Base-by-base conservation (phyloP, 768 basidiomycete genomes). In the Paxillus ammoniavirescens region DNA sequence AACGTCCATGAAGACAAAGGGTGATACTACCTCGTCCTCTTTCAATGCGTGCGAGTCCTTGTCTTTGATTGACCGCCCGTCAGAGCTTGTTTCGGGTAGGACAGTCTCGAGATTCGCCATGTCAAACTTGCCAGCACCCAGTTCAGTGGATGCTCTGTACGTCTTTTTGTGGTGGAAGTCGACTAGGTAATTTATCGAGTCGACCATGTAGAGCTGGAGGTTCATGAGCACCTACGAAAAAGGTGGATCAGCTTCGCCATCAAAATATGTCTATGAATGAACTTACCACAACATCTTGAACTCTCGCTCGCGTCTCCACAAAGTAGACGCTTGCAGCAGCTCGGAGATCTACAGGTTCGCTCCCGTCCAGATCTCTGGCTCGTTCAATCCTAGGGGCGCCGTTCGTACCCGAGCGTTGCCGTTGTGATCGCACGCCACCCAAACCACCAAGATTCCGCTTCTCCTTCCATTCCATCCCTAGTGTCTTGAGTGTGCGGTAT, bases 111-210 rank as follows among this genome's bases (percentile, higher is more conserved):
- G 62, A 14, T 71, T 63, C 1, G 72, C 75, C 77, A 86, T 85
- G 62, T 89, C 89, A 61, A 84, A 92, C 57, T 79, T 85, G 15
- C 82, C 86, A 15, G 87, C 86, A 6, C 77, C 87, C 0, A 81
- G 76, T 38, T 87, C 83, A 12, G 76, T 77, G 2, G 82, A 83
- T 6, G 90, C 91, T 60, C 77, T 81, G 72, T 98, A 97, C 48
- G 93, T 90, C 67, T 93, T 94, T 70, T 97, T 93, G 75, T 98
- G 95, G 62, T 97, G 88, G 73, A 99, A 99, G 68, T 98, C 96
- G 52, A 99, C 97, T 28, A 99, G 82, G 72, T 98, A 98, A 73
- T 98, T 98, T 69, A 87, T 85, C 21, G 86, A 86, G 67, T 99
- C 96, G 17, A 99, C 93, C 80, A 92, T 90, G 69, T 98, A 99